Evolutionary conservation across 2,329 filamentous ascomycete genomes (phyloP), one percentile per base, ranked within the genome.

Genomic region (Fusarium algeriense): DNA sequence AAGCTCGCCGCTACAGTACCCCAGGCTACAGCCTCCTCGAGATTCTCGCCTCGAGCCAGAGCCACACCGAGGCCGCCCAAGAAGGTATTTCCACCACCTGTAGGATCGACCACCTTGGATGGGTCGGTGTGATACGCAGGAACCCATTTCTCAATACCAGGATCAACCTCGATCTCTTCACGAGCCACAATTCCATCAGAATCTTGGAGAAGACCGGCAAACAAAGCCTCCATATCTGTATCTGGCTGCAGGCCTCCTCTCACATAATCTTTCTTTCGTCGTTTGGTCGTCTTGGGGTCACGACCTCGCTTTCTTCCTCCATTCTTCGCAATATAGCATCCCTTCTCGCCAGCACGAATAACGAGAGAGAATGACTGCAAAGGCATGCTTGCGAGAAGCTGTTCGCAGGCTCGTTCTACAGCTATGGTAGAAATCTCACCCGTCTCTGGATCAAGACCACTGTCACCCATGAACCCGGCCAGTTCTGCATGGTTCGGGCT

Each of bases 61-160:
- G 85, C 89, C 15, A 90, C 84, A 0, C 85, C 83, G 49, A 90
- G 73, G n/a, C 87, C 87, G 26, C 87, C 87, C 28, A 98, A 84
- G 75, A 98, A 98, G 0, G 92, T 91, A 80, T 99, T 99, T 1
- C 96, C 96, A 23, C 94, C 96, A 13, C 96, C 96, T 0, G 96
- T 98, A 1, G 95, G 95, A 80, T 98, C 96, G n/a, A 96, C 83
- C 2, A 98, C 93, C 63, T 84, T 88, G 12, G 74, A 63, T 2
- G 74, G 44, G 40, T 82, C 79, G 8, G 78, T 81, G 77, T 95
- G 92, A 77, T 92, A 95, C 11, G 95, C 92, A 15, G 93, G 93
- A 28, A 97, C 82, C 93, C 94, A 97, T 64, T 86, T 83, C 75
- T 91, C 88, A 57, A 91, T 85, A 6, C 90, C 90, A 17, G 90